Evolutionary conservation across 202 grass and related monocot species (phyloP).

Genomic region (Zoysia matrella): DNA sequence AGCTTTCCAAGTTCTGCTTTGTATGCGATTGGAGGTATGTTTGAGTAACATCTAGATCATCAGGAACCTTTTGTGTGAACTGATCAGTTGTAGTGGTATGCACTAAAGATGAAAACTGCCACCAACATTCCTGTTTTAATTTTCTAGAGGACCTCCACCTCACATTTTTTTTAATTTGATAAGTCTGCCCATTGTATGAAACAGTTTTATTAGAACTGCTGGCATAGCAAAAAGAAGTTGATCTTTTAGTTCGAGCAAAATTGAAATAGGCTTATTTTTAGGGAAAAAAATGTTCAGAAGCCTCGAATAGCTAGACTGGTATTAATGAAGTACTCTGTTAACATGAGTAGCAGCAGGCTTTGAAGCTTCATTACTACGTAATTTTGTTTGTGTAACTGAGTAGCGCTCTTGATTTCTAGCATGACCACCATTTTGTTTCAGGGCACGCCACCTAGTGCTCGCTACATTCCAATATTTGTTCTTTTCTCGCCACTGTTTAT

Average conservation of each 20-base stretch:
- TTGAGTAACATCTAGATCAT: constrained; percentile 15
- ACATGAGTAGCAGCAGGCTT: constrained; percentile 18
- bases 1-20: constrained; percentile 88
- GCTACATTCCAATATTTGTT: constrained; percentile 74
- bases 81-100: constrained; percentile 15
- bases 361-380: neutral
- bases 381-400: neutral
- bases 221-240: neutral
- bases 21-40: constrained; percentile 91
- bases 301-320: neutral
- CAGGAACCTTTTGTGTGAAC: constrained; percentile 2
- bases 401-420: constrained; percentile 25
- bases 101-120: constrained; percentile 2
- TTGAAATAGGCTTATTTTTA: neutral
- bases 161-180: constrained; percentile 4
- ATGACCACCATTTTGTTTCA: constrained; percentile 51
- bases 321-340: neutral
- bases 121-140: neutral
- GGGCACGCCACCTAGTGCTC: constrained; percentile 84
- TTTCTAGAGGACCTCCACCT: neutral
- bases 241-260: neutral
- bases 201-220: neutral
- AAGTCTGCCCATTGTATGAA: neutral
- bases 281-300: neutral
- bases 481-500: constrained; percentile 64